Base-by-base conservation (phyloP, 140 eudicot species). In the Erigeron philadelphicus region DNA sequence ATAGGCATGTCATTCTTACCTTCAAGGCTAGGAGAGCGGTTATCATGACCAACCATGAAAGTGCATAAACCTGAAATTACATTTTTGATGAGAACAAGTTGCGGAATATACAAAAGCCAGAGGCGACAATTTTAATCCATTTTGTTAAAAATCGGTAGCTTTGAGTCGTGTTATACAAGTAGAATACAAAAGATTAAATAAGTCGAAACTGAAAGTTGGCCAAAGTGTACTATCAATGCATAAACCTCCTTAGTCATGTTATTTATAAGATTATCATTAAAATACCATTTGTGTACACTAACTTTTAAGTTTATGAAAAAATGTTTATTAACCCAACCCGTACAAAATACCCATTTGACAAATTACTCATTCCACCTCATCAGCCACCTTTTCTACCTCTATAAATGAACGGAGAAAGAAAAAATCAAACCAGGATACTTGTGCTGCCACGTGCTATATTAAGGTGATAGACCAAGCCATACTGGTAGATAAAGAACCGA, bases 381-480 rank as follows among this genome's bases (percentile, higher is more conserved):
- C 49, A 16, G 35, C 64, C 63, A 62, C 52, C 38, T 15, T 68
- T 16, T 41, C 21, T 52, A 54, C 65, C 40, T 17, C 21, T 17
- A 18, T n/a, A 49, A 50, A 58, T 11, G 47, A 58, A 66, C 16
- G 2, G 12, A 2, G 59, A 18, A 13, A 61, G 46, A 11, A 69
- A 35, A 68, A 23, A 62, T 66, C 82, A 57, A 86, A 93, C 98
- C 92, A 85, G 75, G 57, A 93, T 79, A 63, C 72, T 70, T 54
- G 77, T 85, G 88, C 90, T 84, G 35, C 85, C 86, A 62, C 85
- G 98, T 71, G 96, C 80, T 64, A 93, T 87, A 71, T 83, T 78
- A 55, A 93, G 98, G 10, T 89, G 96, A 79, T 92, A 92, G 15
- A 92, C 98, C 35, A 92, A 84, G 66, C 98, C 98, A 83, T 87